Evolutionary conservation across 2,329 filamentous ascomycete species (phyloP), one percentile per base, ranked within the genome.

Genomic region (Pleurostoma richardsiae): DNA sequence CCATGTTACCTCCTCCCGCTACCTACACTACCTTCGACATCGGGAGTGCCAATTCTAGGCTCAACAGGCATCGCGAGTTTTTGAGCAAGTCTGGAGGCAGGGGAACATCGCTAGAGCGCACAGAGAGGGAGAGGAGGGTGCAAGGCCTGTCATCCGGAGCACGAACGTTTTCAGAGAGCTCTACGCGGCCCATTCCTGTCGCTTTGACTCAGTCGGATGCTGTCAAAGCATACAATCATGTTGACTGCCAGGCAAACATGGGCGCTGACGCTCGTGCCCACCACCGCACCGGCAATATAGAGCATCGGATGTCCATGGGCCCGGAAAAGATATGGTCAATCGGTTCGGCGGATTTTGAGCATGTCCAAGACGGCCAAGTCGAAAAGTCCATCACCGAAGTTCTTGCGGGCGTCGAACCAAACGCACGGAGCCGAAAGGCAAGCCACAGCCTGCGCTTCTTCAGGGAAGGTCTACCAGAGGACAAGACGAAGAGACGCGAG

Each of bases 381-480:
- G 81, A 85, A 54, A 79, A 82, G 59, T 83, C 80, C n/a, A 78
- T 85, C 43, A 72, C 78, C 5, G 79, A 83, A 52, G 78, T 77
- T 29, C 70, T 84, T 58, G 73, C 78, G 19, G 80, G 80, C 3
- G 68, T 77, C n/a, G 81, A 84, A 55, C 79, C 72, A 39, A 83
- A 79, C 55, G 77, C 77, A 41, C 77, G 82, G 45, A 88, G 82
- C 56, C 77, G 82, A 54, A 86, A 85, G 62, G 77, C 82, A 38
- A 85, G 81, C 56, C 82, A 85, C 61, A 83, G 80, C 53, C 66
- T 86, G 48, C 73, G 82, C 2, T 82, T 85, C 56, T 86, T 86
- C 69, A 82, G 80, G 51, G 81, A 85, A 61, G 82, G 80, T 31
- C 65, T 84, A 19, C 79, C 80, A 3, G 77, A 82, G 45, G 79